Percentiles rank a stretch among this genome's conserved stretches.
These are phyloP conservation scores for Thermothelomyces thermophilus DNA, from an alignment of 2,329 filamentous ascomycete genomes.

Conservation along the genomic window DNA sequence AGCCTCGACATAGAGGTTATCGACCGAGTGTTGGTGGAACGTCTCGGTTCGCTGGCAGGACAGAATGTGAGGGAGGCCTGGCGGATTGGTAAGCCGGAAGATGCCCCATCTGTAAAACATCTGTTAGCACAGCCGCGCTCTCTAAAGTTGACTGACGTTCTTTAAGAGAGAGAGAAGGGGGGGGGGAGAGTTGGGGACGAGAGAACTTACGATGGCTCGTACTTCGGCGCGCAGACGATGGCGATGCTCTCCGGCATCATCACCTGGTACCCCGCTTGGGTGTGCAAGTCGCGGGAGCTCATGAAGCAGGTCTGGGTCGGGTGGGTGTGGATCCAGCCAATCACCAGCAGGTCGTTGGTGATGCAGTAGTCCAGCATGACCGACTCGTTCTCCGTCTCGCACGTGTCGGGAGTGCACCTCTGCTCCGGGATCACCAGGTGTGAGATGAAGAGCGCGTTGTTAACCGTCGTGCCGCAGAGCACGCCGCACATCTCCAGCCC, in stretches of 20 bases:
- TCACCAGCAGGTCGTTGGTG: constrained; percentile 70
- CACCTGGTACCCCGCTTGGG: constrained; percentile 87
- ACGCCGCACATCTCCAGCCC: constrained; percentile 96
- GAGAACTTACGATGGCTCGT: constrained; percentile 65
- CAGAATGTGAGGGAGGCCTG: constrained; percentile 78
- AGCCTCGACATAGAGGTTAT: constrained; percentile 73
- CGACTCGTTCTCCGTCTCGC: constrained; percentile 83
- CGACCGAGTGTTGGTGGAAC: constrained; percentile 68
- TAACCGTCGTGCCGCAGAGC: constrained; percentile 81
- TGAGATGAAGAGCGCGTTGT: constrained; percentile 88
- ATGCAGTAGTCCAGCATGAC: constrained; percentile 87
- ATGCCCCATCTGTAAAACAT: constrained; percentile 65
- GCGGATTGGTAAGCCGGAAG: constrained; percentile 88
- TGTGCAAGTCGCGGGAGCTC: constrained; percentile 90
- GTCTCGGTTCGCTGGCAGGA: constrained; percentile 70
- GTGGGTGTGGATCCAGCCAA: constrained; percentile 98
- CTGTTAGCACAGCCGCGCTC: background rate
- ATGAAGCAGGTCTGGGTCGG: constrained; percentile 97
- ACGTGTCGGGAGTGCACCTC: constrained; percentile 83
- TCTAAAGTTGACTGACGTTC: no score
- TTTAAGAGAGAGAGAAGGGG: background rate
- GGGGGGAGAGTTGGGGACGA: background rate
- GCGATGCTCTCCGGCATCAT: constrained; percentile 96
- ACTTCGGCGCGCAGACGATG: constrained; percentile 87
- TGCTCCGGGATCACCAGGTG: constrained; percentile 88